phyloP scores from a whole-genome alignment of 805 yeast species.

The Kodamaea nitidulidarum region DNA sequence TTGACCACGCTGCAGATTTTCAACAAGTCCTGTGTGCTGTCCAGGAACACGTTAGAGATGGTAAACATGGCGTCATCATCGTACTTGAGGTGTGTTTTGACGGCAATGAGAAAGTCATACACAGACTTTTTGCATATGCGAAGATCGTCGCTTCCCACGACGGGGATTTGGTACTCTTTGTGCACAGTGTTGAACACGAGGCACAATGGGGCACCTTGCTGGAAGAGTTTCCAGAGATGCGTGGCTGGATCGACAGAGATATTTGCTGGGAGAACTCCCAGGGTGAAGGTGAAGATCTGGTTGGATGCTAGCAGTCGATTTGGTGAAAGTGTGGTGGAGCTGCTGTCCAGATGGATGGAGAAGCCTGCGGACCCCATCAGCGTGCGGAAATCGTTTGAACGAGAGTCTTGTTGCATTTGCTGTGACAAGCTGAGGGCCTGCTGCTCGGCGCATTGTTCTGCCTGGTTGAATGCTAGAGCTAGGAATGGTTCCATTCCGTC shows the following conservation, averaged over 20 bases:
- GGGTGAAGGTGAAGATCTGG: slow-evolving; percentile 59
- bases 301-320: slow-evolving; percentile 19
- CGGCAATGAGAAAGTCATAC: slow-evolving; percentile 84
- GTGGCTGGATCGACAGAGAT: slow-evolving; percentile 88
- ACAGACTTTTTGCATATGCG: slow-evolving; percentile 84
- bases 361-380: slow-evolving; percentile 33
- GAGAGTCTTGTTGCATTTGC: slow-evolving; percentile 26
- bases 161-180: slow-evolving; percentile 49
- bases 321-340: slow-evolving; percentile 18
- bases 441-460: slow-evolving; percentile 67
- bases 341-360: slow-evolving; percentile 33
- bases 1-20: slow-evolving; percentile 72
- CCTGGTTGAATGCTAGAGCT: slow-evolving; percentile 57
- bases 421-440: slow-evolving; percentile 56
- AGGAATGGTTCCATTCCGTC: slow-evolving; percentile 69
- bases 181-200: slow-evolving; percentile 70
- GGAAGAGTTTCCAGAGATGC: slow-evolving; percentile 80
- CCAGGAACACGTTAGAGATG: slow-evolving; percentile 82
- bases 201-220: slow-evolving; percentile 90
- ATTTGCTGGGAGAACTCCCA: slow-evolving; percentile 73
- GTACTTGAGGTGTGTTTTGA: slow-evolving; percentile 68
- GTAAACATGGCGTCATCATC: slow-evolving; percentile 84
- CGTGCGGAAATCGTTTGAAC: slow-evolving; percentile 27
- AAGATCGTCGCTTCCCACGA: slow-evolving; percentile 73
- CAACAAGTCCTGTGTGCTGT: slow-evolving; percentile 71